phyloP scores from a whole-genome alignment of 1,284 basidiomycete genomes.

The Moniliophthora roreri region DNA sequence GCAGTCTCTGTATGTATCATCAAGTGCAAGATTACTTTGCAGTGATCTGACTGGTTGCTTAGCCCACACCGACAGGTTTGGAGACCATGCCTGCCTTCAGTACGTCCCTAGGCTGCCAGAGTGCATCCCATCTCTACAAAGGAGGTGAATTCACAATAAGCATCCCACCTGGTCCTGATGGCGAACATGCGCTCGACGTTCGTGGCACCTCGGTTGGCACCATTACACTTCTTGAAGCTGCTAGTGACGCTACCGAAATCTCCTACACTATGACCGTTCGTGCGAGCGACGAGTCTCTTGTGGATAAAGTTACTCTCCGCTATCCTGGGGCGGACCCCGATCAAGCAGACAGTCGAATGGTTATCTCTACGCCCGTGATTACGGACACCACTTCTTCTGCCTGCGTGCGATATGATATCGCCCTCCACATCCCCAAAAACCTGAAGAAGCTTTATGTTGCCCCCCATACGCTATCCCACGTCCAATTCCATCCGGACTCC shows the following conservation, averaged over 20 bases:
- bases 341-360: slow-evolving; percentile 32
- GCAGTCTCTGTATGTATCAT: slow-evolving; percentile 42
- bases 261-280: slow-evolving; percentile 49
- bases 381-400: slow-evolving; percentile 22
- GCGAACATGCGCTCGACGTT: slow-evolving; percentile 46
- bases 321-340: slow-evolving; percentile 31
- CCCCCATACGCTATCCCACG: slow-evolving; percentile 41
- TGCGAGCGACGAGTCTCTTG: slow-evolving; percentile 37
- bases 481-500: slow-evolving; percentile 48
- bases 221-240: slow-evolving; percentile 44
- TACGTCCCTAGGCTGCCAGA: slow-evolving; percentile 48
- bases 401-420: slow-evolving; percentile 58
- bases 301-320: slow-evolving; percentile 35
- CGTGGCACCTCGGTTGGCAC: slow-evolving; percentile 51
- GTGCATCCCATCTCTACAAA: slow-evolving; percentile 45
- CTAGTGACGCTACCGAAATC: slow-evolving; percentile 38
- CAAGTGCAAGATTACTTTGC: too few species aligned
- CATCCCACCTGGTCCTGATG: slow-evolving; percentile 35
- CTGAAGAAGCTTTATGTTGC: slow-evolving; percentile 46
- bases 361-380: slow-evolving; percentile 33
- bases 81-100: slow-evolving; percentile 56
- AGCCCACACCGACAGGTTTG: slow-evolving; percentile 50
- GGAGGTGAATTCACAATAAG: slow-evolving; percentile 34
- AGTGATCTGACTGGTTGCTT: background rate
- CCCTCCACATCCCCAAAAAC: slow-evolving; percentile 45